Evolutionary conservation across 1,139 yeast genomes (phyloP).

Genomic region (Nakaseomyces kungkrabaensis): DNA sequence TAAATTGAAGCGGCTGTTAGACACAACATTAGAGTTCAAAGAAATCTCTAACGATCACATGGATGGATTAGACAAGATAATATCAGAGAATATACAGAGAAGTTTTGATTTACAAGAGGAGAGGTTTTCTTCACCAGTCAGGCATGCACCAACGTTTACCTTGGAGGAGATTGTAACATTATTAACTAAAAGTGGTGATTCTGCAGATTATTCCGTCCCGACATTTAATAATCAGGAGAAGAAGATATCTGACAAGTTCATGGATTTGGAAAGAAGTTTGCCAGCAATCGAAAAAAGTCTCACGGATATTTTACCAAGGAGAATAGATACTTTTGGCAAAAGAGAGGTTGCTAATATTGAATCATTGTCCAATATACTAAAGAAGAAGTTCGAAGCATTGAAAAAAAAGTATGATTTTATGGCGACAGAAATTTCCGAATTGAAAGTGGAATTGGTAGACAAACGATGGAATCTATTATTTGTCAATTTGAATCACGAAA

Average conservation of each 20-base stretch:
- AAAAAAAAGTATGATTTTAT: slow-evolving; percentile 36
- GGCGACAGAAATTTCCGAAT: slow-evolving; percentile 31
- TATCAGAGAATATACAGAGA: slow-evolving; percentile 37
- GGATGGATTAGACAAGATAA: slow-evolving; percentile 41
- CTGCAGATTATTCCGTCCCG: slow-evolving; percentile 29
- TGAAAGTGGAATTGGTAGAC: slow-evolving; percentile 42
- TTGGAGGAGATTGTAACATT: slow-evolving; percentile 36
- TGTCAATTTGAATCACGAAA: slow-evolving; percentile 35
- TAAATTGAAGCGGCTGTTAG: slow-evolving; percentile 36
- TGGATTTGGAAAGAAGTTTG: slow-evolving; percentile 27
- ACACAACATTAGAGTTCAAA: slow-evolving; percentile 45
- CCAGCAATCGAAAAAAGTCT: slow-evolving; percentile 40
- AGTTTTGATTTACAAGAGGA: slow-evolving; percentile 35
- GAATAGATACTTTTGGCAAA: slow-evolving; percentile 35
- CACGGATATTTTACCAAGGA: slow-evolving; percentile 42
- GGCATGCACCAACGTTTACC: slow-evolving; percentile 35
- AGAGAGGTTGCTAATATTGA: slow-evolving; percentile 14
- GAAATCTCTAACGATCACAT: slow-evolving; percentile 49
- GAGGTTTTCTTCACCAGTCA: slow-evolving; percentile 36
- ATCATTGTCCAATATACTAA: slow-evolving; percentile 24
- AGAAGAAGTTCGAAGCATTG: slow-evolving; percentile 35
- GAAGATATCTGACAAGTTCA: slow-evolving; percentile 32
- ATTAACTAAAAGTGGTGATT: slow-evolving; percentile 30
- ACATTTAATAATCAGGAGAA: slow-evolving; percentile 32
- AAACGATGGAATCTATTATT: slow-evolving; percentile 49